These are phyloP conservation scores for Coemansia sp. DNA, from an alignment of 192 early-diverging fungal species.

Conservation along the genomic window DNA sequence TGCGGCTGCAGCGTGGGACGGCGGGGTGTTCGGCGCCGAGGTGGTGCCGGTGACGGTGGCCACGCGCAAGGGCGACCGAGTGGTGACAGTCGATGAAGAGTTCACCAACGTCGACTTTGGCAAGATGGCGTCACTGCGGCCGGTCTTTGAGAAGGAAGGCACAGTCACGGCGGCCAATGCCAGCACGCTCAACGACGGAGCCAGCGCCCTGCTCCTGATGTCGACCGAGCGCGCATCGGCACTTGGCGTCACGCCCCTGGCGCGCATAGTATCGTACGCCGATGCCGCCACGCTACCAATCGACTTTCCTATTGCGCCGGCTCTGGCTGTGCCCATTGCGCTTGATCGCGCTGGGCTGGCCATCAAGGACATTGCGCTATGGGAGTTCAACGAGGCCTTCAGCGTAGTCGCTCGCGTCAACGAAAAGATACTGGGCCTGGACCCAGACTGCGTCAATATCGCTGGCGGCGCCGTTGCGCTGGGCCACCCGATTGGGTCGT, in stretches of 20 bases:
- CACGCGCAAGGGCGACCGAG: conserved; percentile 75
- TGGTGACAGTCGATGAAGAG: conserved; percentile 86
- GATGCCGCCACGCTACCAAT: conserved; percentile 89
- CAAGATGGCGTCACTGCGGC: conserved; percentile 72
- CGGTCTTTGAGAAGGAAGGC: conserved; percentile 86
- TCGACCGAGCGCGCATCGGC: conserved; percentile 69
- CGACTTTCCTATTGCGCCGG: conserved; percentile 94
- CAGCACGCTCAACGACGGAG: conserved; percentile 94
- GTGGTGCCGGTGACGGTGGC: conserved; percentile 81
- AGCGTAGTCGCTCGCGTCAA: conserved; percentile 88
- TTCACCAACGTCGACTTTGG: conserved; percentile 91
- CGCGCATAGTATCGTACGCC: conserved; percentile 80
- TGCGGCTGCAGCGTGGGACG: conserved; percentile 82
- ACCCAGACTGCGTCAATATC: conserved; percentile 70
- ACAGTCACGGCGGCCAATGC: conserved; percentile 96
- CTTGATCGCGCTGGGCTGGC: conserved; percentile 80
- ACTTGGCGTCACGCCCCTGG: conserved; percentile 80
- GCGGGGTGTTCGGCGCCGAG: conserved; percentile 78
- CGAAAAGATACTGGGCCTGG: conserved; percentile 76
- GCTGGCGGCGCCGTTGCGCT: conserved; percentile 78
- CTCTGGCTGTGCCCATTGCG: conserved; percentile 88
- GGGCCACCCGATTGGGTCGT: conserved; percentile 82
- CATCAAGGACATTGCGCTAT: conserved; percentile 84
- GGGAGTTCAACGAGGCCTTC: conserved; percentile 98
- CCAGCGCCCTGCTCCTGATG: conserved; percentile 85